phyloP scores from a whole-genome alignment of 306 rosid species.

The Erythrophleum fordii region DNA sequence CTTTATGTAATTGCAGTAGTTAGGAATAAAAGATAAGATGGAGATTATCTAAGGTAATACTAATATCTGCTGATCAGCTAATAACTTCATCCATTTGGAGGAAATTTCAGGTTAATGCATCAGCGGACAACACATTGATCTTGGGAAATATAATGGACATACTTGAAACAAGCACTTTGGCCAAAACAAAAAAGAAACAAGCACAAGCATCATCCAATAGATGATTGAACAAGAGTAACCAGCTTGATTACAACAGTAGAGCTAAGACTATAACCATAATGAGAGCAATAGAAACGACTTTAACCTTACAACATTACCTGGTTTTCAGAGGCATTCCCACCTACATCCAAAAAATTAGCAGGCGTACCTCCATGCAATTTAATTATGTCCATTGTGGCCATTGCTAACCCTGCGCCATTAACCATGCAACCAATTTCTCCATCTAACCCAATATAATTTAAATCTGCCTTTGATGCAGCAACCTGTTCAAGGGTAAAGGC shows the following conservation, averaged over 20 bases:
- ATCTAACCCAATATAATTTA: conserved; percentile 94
- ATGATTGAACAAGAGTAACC: conserved; percentile 22
- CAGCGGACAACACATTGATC: conserved; percentile 16
- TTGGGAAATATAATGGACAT: not conserved
- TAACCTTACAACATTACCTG: conserved; percentile 67
- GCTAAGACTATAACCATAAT: conserved; percentile 20
- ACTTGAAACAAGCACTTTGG: no score
- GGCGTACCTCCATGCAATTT: conserved; percentile 99
- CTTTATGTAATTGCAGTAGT: conserved; percentile 32
- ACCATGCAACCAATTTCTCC: conserved; percentile 99
- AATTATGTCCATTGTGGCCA: conserved; percentile 99
- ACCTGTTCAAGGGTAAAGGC: conserved; percentile 63
- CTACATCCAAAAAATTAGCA: conserved; percentile 96
- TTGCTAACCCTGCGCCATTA: conserved; percentile 98
- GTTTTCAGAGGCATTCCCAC: conserved; percentile 97
- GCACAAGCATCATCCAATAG: not conserved
- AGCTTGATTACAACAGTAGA: not conserved
- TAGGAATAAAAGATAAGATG: conserved; percentile 20
- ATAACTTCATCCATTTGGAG: not conserved
- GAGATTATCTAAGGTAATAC: conserved; percentile 4
- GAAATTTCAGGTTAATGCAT: conserved; percentile 14
- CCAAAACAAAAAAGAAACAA: not conserved
- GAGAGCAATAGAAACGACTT: not conserved
- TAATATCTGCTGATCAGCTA: not conserved
- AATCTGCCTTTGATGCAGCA: conserved; percentile 91